These are phyloP conservation scores for Pseudevernia furfuracea DNA, from an alignment of 495 filamentous ascomycete genomes.

Conservation along the genomic window DNA sequence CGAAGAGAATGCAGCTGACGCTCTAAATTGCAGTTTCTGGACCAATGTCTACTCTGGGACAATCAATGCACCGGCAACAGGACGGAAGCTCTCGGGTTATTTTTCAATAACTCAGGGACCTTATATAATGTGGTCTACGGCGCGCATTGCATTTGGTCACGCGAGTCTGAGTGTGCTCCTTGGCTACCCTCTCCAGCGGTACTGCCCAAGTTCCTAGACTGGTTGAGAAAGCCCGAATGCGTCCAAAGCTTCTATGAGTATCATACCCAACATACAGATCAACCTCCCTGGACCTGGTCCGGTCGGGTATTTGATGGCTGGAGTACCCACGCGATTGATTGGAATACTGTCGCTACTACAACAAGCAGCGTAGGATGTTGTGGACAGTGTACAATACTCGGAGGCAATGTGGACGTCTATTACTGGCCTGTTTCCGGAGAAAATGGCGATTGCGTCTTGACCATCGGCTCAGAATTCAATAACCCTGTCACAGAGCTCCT, in stretches of 20 bases:
- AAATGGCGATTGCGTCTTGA: background rate
- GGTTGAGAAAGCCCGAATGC: constrained; percentile 10
- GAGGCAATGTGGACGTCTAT: constrained; percentile 10
- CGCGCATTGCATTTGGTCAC: constrained; percentile 9
- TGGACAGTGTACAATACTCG: background rate
- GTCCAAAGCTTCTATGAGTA: constrained; percentile 8
- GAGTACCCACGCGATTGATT: background rate
- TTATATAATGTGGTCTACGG: constrained; percentile 2
- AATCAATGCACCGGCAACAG: background rate
- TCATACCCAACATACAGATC: background rate
- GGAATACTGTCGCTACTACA: background rate
- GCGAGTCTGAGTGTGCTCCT: background rate
- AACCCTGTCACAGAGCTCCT: background rate
- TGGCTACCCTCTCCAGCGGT: background rate
- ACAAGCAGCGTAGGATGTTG: constrained; percentile 8
- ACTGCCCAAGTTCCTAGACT: background rate
- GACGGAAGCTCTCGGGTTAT: background rate
- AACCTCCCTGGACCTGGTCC: constrained; percentile 1
- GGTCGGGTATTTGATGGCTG: background rate
- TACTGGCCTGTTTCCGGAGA: constrained; percentile 12
- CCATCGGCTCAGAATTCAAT: background rate
- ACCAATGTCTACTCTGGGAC: constrained; percentile 6
- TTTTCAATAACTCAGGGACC: constrained; percentile 9
- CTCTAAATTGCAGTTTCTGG: background rate
- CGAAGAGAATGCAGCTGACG: background rate